phyloP scores from a whole-genome alignment of 192 early-diverging fungal genomes.

The Coemansia sp. region DNA sequence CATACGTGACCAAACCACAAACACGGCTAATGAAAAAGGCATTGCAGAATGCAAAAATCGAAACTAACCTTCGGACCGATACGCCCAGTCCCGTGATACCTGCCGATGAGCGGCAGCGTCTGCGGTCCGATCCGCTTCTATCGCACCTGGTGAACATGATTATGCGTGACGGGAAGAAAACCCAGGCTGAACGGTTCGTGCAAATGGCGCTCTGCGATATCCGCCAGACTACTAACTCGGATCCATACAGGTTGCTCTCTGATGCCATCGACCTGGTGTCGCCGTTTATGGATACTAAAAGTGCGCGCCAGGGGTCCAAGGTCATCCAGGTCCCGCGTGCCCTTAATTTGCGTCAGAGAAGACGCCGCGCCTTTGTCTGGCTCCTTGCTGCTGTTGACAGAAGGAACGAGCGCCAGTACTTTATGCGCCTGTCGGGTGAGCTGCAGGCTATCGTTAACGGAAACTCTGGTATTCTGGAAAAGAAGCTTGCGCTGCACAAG shows the following conservation, averaged over 20 bases:
- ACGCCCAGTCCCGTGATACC: slow-evolving; percentile 29
- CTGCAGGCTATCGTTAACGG: slow-evolving; percentile 80
- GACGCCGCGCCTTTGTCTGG: slow-evolving; percentile 81
- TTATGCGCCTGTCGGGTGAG: slow-evolving; percentile 73
- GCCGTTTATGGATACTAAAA: slow-evolving; percentile 74
- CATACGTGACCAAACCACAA: slow-evolving; percentile 37
- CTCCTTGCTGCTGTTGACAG: slow-evolving; percentile 72
- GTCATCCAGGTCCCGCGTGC: slow-evolving; percentile 76
- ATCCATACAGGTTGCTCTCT: slow-evolving; percentile 67
- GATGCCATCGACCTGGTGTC: slow-evolving; percentile 72
- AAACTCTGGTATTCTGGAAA: slow-evolving; percentile 64
- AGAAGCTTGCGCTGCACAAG: slow-evolving; percentile 79
- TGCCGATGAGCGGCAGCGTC: slow-evolving; percentile 36
- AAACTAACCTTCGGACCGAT: slow-evolving; percentile 22
- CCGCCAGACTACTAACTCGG: slow-evolving; percentile 57
- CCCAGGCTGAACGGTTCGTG: slow-evolving; percentile 67
- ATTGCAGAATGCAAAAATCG: slow-evolving; percentile 13
- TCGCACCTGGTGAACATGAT: slow-evolving; percentile 85
- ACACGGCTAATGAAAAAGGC: slow-evolving; percentile 16
- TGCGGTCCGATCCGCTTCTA: slow-evolving; percentile 64
- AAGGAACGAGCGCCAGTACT: slow-evolving; percentile 64
- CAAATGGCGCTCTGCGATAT: slow-evolving; percentile 70
- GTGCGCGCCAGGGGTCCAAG: slow-evolving; percentile 78
- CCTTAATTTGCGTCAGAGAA: slow-evolving; percentile 74
- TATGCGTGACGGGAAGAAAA: slow-evolving; percentile 92